Evolutionary conservation across 441 rosid genomes (phyloP), one percentile per base, ranked within the genome.

Genomic region (Manihot esculenta): DNA sequence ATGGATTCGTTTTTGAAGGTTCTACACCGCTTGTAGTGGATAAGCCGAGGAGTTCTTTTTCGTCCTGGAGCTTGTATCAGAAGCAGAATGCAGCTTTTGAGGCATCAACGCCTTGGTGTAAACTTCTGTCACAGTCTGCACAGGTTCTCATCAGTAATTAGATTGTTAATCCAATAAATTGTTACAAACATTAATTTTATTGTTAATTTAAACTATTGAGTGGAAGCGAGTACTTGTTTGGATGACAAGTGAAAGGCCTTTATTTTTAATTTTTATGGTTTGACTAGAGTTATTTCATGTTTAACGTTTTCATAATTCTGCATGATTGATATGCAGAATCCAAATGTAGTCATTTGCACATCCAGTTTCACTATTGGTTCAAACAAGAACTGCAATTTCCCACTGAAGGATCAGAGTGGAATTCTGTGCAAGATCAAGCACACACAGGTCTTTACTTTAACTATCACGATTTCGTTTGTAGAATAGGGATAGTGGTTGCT

Each of bases 381-480:
- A 47, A 81, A 79, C 75, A 80, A 68, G 65, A 74, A 81, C 18
- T 88, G 96, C 79, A 68, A 55, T 80, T 85, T 84, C 72, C 69
- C 50, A 3, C 62, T 93, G 62, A 81, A 84, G 79, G 96, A 91
- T 80, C 84, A 63, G 64, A 88, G 91, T 74, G 76, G 64, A 55
- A 0, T 65, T 50, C 79, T 86, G 41, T 92, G 97, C 89, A 94
- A 71, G 84, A 90, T 94, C 72, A 87, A 49, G 70, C 87, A 80
- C 61, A 76, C 79, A 20, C 89, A 89, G 96, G 97, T 93, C 81
- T 72, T 64, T 24, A 18, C 7, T 66, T 27, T 8, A 15, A 21
- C 45, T 26, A 10, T 21, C 0, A 6, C 21, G 47, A 3, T 53
- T 14, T 0, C 2, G 13, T 69, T 66, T 65, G 6, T 17, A 50